Base-by-base conservation (phyloP, 78 protist species). In the Dictyostelium purpureum region DNA sequence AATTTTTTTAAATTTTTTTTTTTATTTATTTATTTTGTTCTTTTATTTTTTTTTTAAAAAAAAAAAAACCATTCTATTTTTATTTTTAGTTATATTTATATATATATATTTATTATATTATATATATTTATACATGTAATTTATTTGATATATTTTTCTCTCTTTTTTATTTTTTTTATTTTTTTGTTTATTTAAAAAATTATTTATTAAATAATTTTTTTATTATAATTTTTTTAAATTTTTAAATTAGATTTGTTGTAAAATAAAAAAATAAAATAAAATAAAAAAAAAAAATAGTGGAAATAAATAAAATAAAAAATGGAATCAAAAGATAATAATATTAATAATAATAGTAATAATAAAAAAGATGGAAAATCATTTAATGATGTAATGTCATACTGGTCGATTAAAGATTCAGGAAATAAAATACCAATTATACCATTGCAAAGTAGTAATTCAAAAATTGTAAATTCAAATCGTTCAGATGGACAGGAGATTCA, bases 321-420 rank as follows among this genome's bases (percentile, higher is more conserved):
- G 37, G 75, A 19, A 38, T 4, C 26, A 66, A 66, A 66, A 11
- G 28, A 59, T 14, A 56, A 24, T 7, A 18, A 24, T 18, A 56
- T 7, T 18, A 24, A 24, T 2, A 56, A 56, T 6, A 56, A 56
- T 56, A 56, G 19, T 24, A 56, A 24, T 19, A 56, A 56, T 56
- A 24, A 56, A 24, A 10, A 77, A 52, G 80, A 74, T 9, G 65
- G 49, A 9, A 80, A 52, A 80, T 33, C 77, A 28, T 80, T 80
- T 80, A 67, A 38, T 59, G 78, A 67, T 19, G 56, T 80, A 38
- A 31, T 80, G 45, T 67, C 79, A 1, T 80, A 80, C 38, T 80
- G 89, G 89, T 52, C 77, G 0, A 70, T 80, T 24, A 80, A 80
- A 52, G 88, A 79, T 24, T 19, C 19, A 43, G 26, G 19, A 26